Evolutionary conservation across 768 basidiomycete genomes (phyloP), one percentile per base, ranked within the genome.

Genomic region (Asterophora parasitica): DNA sequence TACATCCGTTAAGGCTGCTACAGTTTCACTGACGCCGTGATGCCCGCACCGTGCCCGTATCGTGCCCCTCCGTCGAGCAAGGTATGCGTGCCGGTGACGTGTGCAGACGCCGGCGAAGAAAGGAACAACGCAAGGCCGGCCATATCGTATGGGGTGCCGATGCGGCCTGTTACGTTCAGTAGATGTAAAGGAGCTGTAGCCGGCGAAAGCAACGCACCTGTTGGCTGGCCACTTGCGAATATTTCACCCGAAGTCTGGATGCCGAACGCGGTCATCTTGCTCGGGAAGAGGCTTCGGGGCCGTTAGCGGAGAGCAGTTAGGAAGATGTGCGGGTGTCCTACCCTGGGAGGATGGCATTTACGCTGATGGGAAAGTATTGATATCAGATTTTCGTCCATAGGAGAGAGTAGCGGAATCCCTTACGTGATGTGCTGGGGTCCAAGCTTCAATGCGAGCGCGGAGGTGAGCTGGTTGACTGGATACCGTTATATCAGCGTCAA

Each of bases 301-400:
- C 7, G 9, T 26, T 15, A 23, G 23, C 26, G 36, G 12, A 12
- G 26, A 4, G 2, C 7, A 7, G 8, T n/a, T 20, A 34, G 44
- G 19, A 20, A 23, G 44, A 33, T 10, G 30, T 3, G 30, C 4
- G 16, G 17, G 40, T 7, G 17, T 52, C 67, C 41, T 61, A 88
- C 87, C 89, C 89, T 0, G 89, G 89, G 34, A 83, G 76, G 43
- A 92, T 88, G 2, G 89, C 88, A 55, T 92, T 92, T 4, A 91
- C 88, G 46, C 85, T 89, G 52, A 6, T n/a, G 26, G 16, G 5
- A 36, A 37, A 23, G 33, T 8, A 30, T 46, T 15, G 46, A 26
- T 8, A 37, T 57, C 6, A 53, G 50, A 10, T 42, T 20, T 43
- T 42, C 36, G 15, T 37, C 13, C 6, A 30, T 6, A 1, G 40